Conservation (phyloP, 2,329 filamentous ascomycete species). For the Sclerotinia spermophila region DNA sequence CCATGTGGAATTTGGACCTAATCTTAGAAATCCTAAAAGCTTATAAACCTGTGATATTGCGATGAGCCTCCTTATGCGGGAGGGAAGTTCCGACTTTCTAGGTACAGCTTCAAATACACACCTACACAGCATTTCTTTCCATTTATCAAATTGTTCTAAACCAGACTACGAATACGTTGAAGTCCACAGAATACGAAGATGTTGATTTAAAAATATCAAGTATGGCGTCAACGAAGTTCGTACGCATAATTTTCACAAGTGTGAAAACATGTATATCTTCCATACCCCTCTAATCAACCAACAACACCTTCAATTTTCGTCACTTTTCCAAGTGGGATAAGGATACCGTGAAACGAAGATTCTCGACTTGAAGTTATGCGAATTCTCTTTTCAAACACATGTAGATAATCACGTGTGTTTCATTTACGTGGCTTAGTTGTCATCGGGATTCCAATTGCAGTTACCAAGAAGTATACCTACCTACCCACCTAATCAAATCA, state of each 20-base stretch:
- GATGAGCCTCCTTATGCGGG: not conserved
- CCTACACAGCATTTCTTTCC: not conserved
- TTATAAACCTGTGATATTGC: not conserved
- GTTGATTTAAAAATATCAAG: not conserved
- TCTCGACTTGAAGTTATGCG: not conserved
- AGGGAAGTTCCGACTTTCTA: not conserved
- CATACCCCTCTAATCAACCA: not conserved
- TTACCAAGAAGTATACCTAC: not conserved
- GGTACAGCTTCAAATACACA: not conserved
- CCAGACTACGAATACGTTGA: not conserved
- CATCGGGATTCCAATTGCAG: not conserved
- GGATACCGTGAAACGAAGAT: not conserved
- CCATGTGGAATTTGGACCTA: not conserved
- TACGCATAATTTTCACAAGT: not conserved
- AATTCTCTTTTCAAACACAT: not conserved
- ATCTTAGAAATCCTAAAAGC: not conserved
- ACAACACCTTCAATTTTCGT: too few species aligned
- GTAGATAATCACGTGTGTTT: not conserved
- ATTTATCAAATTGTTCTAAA: not conserved
- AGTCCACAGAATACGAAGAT: conserved; percentile 2
- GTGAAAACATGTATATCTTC: not conserved
- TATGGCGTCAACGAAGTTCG: not conserved
- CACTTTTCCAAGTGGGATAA: not conserved
- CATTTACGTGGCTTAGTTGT: not conserved
- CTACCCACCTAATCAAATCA: not conserved